phyloP scores from a whole-genome alignment of 2,329 filamentous ascomycete species.

The Aspergillus novofumigatus region DNA sequence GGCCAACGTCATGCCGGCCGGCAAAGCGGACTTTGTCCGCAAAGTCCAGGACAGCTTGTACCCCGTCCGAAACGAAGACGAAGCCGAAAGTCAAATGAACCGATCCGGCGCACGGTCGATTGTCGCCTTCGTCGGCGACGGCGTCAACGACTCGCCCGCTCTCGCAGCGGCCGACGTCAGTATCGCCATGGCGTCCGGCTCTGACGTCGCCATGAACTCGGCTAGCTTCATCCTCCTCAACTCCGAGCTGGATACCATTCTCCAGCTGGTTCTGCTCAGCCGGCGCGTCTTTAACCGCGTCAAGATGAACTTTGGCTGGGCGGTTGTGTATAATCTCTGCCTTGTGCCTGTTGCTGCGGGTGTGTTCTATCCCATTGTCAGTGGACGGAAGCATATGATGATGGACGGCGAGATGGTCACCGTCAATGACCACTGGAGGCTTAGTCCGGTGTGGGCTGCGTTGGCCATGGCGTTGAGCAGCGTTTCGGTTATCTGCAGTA shows the following conservation, averaged over 20 bases:
- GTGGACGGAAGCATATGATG: conserved; percentile 32
- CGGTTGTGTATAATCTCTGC: conserved; percentile 73
- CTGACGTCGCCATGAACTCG: conserved; percentile 76
- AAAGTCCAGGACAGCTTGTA: conserved; percentile 30
- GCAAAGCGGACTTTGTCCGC: conserved; percentile 57
- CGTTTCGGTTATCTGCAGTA: conserved; percentile 82
- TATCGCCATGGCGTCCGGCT: conserved; percentile 75
- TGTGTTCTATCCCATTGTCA: conserved; percentile 62
- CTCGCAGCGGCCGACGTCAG: conserved; percentile 76
- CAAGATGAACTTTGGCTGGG: conserved; percentile 82
- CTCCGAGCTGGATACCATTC: conserved; percentile 63
- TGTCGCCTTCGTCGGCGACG: conserved; percentile 81
- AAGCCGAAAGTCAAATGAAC: conserved; percentile 9
- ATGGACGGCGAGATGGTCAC: conserved; percentile 29
- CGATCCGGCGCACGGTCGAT: conserved; percentile 43
- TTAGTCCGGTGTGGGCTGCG: conserved; percentile 67
- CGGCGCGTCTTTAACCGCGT: conserved; percentile 70
- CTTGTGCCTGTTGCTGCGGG: conserved; percentile 79
- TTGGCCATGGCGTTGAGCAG: conserved; percentile 91
- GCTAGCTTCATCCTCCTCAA: conserved; percentile 78
- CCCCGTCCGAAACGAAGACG: background rate
- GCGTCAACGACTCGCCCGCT: conserved; percentile 81
- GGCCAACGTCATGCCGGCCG: conserved; percentile 77
- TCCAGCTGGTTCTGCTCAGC: conserved; percentile 70
- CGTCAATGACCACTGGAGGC: conserved; percentile 39